Percentiles rank a stretch among this genome's conserved stretches.
Evolutionary conservation across 805 yeast genomes (phyloP).

Genomic region (Candida koratica): DNA sequence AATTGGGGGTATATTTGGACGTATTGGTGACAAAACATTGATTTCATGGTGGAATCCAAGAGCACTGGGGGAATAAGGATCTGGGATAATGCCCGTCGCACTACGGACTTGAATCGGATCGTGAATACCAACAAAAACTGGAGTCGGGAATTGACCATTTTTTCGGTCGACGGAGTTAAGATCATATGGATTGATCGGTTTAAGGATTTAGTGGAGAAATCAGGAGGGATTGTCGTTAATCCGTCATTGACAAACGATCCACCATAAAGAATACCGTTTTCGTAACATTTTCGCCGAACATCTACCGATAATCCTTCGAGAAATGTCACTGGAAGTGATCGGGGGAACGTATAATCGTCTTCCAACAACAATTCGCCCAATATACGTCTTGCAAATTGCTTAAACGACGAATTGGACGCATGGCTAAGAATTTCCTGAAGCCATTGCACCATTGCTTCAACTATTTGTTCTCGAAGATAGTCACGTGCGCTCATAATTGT

Average conservation of each 20-base stretch:
- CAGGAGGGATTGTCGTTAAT: conserved; percentile 16
- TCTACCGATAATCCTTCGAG: conserved; percentile 19
- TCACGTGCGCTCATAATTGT: conserved; percentile 52
- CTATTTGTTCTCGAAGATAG: conserved; percentile 45
- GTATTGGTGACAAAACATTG: conserved; percentile 48
- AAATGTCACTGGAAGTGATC: conserved; percentile 23
- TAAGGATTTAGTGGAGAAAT: conserved; percentile 14
- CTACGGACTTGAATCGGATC: conserved; percentile 50
- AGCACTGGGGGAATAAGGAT: conserved; percentile 55
- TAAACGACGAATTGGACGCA: conserved; percentile 18
- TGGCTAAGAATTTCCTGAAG: conserved; percentile 34
- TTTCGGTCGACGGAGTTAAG: conserved; percentile 13
- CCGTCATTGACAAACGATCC: conserved; percentile 26
- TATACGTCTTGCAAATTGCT: conserved; percentile 17
- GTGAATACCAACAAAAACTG: conserved; percentile 59
- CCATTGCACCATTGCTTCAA: conserved; percentile 50
- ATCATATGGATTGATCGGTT: conserved; percentile 15
- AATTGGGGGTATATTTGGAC: conserved; percentile 51
- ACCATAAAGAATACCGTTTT: conserved; percentile 30
- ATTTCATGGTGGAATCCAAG: conserved; percentile 46
- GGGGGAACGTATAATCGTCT: conserved; percentile 30
- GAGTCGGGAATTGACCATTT: conserved; percentile 42
- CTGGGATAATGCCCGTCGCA: conserved; percentile 47
- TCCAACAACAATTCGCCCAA: conserved; percentile 45
- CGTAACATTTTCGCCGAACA: conserved; percentile 21